These are phyloP conservation scores for Neofusicoccum umdonicola DNA, from an alignment of 2,329 filamentous ascomycete genomes.

Conservation along the genomic window DNA sequence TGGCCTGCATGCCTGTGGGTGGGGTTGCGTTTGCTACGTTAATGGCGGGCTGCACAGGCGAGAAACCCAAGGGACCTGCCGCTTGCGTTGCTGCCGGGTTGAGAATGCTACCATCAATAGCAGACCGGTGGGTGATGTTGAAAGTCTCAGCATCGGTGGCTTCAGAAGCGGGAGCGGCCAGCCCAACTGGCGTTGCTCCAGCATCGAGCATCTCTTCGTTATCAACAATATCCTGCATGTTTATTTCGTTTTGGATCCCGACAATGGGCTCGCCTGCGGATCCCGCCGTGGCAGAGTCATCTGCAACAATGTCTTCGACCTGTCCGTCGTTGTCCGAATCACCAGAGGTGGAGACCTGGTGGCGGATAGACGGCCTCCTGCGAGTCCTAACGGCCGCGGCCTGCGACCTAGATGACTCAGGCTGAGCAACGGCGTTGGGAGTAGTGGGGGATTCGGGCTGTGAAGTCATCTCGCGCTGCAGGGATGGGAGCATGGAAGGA, in stretches of 20 bases:
- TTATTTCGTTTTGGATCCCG: conserved; percentile 77
- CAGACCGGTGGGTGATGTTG: conserved; percentile 84
- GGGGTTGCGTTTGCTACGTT: conserved; percentile 70
- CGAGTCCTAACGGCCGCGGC: conserved; percentile 57
- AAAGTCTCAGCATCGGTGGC: conserved; percentile 87
- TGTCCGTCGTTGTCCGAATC: conserved; percentile 79
- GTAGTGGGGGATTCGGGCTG: conserved; percentile 71
- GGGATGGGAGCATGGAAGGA: conserved; percentile 77
- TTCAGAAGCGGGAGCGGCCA: conserved; percentile 77
- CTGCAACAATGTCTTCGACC: conserved; percentile 77
- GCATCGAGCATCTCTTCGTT: conserved; percentile 73
- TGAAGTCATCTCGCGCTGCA: conserved; percentile 65
- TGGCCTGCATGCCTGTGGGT: conserved; percentile 64
- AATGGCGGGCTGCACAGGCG: conserved; percentile 66
- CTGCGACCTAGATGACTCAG: conserved; percentile 23
- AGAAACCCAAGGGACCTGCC: conserved; percentile 68
- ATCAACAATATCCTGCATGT: conserved; percentile 84
- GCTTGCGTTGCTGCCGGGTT: conserved; percentile 67
- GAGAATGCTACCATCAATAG: conserved; percentile 80
- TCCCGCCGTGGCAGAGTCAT: conserved; percentile 72
- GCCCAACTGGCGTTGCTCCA: conserved; percentile 66
- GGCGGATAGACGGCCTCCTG: conserved; percentile 79
- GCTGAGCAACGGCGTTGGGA: conserved; percentile 28
- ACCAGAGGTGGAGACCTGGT: conserved; percentile 81
- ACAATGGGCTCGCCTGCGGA: conserved; percentile 71